Base-by-base conservation (phyloP, 352 stramenopile species). In the Pythium phragmiticola region DNA sequence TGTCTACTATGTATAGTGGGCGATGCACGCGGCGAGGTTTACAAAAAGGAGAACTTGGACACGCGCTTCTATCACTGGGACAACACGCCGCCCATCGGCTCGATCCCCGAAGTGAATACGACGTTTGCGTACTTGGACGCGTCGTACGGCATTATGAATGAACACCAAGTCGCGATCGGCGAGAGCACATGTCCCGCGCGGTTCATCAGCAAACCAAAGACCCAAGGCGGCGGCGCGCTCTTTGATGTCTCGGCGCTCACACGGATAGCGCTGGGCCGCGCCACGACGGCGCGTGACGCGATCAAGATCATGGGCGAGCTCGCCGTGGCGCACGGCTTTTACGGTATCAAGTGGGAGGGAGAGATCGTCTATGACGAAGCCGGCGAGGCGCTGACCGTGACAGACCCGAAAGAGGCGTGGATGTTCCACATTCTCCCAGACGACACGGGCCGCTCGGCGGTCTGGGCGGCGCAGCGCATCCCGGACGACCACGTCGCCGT, bases 351-450 rank as follows among this genome's bases (percentile, higher is more conserved):
- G 39, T 96, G 84, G 84, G 88, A 97, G 66, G 77, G 76, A 7
- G 65, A 79, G 0, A 57, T 48, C 46, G 71, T 81, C 26, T 82
- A 80, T 54, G 76, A 80, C 53, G 89, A 97, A 60, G 89, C 81
- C 33, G 91, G 86, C 12, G 95, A 98, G 74, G 86, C 87, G 28
- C 81, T 98, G 19, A 95, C 82, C 1, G 88, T 98, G 13, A 90
- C 81, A 3, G 95, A 99, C 72, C 75, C 85, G 4, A 79, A 80
- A 19, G 92, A 98, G 60, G 90, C 82, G 34, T 99, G 94, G 94
- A 88, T 99, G 51, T 98, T 99, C 71, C 95, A 99, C 71, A 97
- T 98, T 48, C 60, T 98, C 37, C 88, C 94, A 0, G 94, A 98
- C 64, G 90, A 97, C 55, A 98, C 93, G 12, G 90, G 92, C 7